These are phyloP conservation scores for Scenedesmus sp. DNA, from an alignment of 163 green algal species.

Conservation along the genomic window DNA sequence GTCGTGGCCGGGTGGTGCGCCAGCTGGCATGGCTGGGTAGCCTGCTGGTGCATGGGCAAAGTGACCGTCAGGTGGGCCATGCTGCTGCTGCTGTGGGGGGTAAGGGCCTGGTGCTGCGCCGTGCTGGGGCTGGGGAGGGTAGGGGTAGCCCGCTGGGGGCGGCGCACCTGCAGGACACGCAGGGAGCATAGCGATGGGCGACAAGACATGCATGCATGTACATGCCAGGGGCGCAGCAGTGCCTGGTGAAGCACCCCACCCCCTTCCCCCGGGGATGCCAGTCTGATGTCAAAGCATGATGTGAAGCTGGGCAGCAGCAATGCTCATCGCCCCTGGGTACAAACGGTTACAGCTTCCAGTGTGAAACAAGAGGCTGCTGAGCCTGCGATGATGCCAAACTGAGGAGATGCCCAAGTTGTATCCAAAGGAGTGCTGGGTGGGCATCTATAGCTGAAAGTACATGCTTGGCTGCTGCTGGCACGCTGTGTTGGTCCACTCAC, in stretches of 20 bases:
- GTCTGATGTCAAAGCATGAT: not conserved
- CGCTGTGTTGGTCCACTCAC: not conserved
- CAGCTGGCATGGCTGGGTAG: constrained; percentile 6
- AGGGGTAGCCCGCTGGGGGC: not conserved
- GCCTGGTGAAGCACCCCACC: not conserved
- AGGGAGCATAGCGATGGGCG: not conserved
- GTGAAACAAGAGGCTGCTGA: too few species aligned
- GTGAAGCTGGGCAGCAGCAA: too few species aligned
- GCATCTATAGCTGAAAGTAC: not conserved
- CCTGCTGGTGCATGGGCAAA: constrained; percentile 21
- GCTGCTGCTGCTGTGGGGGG: constrained; percentile 10
- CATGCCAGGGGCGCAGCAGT: not conserved
- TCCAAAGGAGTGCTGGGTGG: not conserved
- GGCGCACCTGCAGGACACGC: not conserved
- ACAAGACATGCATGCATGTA: not conserved
- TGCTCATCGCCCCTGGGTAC: too few species aligned
- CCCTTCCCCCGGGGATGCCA: too few species aligned
- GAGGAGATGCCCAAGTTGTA: too few species aligned
- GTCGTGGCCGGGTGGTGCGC: not conserved
- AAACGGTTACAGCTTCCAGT: too few species aligned
- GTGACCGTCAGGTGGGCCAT: not conserved
- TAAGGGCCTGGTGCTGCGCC: not conserved
- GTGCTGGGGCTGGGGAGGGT: not conserved
- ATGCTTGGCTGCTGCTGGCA: not conserved
- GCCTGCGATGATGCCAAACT: not conserved